These are phyloP conservation scores for Albatrellus sp. DNA, from an alignment of 1,284 basidiomycete genomes.

Conservation along the genomic window DNA sequence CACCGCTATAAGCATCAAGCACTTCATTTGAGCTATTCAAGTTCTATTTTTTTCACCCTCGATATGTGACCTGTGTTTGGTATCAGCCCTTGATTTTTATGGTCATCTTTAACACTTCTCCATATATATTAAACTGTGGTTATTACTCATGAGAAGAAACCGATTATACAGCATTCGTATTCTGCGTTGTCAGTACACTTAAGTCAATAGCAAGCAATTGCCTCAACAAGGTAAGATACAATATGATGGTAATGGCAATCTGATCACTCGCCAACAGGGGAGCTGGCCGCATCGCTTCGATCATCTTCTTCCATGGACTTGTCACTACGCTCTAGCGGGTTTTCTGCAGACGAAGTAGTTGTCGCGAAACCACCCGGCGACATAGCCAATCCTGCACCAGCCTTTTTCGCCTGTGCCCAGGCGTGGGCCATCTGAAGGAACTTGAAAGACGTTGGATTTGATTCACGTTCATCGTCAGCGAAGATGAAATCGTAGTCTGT, in stretches of 20 bases:
- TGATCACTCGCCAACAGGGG: conserved; percentile 15
- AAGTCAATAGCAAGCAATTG: background rate
- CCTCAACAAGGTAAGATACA: background rate
- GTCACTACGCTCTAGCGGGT: conserved; percentile 4
- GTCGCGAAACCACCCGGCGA: conserved; percentile 13
- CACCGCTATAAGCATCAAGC: no score
- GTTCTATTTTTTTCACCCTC: no score
- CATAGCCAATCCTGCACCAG: conserved; percentile 11
- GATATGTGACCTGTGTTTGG: no score
- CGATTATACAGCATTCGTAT: no score
- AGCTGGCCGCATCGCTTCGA: conserved; percentile 23
- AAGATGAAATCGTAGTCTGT: conserved; percentile 91
- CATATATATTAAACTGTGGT: no score
- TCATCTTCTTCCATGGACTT: conserved; percentile 14
- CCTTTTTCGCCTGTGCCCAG: conserved; percentile 40
- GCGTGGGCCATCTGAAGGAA: conserved; percentile 89
- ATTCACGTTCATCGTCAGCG: conserved; percentile 86
- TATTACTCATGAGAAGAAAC: no score
- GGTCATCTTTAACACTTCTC: no score
- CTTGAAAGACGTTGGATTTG: conserved; percentile 87
- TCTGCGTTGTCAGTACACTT: no score
- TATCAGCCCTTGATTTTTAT: no score
- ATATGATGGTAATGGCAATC: background rate
- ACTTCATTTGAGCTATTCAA: no score
- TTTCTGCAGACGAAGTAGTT: conserved; percentile 3